Percentiles rank a stretch among this genome's conserved stretches.
Evolutionary conservation across 73 alveolate genomes (phyloP).

Genomic region (Paraurostyla sp.): DNA sequence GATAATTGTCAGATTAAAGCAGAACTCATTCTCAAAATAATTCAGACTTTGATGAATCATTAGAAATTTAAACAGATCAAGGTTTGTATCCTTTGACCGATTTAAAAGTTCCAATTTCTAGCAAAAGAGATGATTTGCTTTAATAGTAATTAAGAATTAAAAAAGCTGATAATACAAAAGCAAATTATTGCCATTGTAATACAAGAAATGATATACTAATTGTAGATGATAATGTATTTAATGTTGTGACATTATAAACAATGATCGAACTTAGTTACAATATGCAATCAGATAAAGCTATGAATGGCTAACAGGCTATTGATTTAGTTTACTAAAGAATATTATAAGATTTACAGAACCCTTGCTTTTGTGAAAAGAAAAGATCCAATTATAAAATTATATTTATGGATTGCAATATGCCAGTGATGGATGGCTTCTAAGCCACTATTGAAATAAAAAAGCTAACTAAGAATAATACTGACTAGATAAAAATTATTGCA

Average conservation of each 20-base stretch:
- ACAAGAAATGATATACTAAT: conserved; percentile 16
- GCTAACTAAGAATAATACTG: background rate
- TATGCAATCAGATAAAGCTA: conserved; percentile 21
- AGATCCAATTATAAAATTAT: conserved; percentile 25
- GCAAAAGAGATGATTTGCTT: too few species aligned
- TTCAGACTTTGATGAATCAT: too few species aligned
- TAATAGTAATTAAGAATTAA: background rate
- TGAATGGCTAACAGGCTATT: conserved; percentile 56
- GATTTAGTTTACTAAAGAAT: background rate
- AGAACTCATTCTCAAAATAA: too few species aligned
- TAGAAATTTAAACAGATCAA: too few species aligned
- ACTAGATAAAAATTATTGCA: background rate
- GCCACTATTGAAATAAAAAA: conserved; percentile 22
- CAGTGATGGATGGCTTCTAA: conserved; percentile 67
- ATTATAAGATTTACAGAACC: background rate
- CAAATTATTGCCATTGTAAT: background rate
- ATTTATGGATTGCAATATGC: conserved; percentile 73
- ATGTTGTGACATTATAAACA: conserved; percentile 25
- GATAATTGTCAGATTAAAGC: too few species aligned
- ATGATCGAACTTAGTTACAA: background rate
- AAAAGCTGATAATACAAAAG: background rate
- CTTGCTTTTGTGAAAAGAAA: conserved; percentile 12
- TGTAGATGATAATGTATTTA: conserved; percentile 58
- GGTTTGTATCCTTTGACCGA: too few species aligned
- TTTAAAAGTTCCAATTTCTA: too few species aligned